Evolutionary conservation across 2,329 filamentous ascomycete species (phyloP), one percentile per base, ranked within the genome.

Genomic region (Sclerotinia spermophila): DNA sequence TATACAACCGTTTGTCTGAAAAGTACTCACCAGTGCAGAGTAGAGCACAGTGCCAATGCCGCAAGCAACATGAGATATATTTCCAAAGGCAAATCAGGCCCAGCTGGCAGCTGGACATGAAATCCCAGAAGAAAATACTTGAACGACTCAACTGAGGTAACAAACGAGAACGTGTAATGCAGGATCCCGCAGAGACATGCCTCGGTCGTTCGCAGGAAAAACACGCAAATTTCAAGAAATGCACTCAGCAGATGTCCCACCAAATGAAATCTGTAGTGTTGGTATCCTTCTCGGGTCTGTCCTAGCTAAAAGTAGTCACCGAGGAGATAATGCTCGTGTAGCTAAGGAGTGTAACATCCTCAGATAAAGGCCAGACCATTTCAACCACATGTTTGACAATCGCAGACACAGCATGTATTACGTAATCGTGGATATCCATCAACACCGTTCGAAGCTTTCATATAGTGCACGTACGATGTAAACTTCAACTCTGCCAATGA

Each of bases 221-320:
- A 55, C 62, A 66, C 55, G 62, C 62, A 66, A 66, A 66, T 40
- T 66, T 66, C 62, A 66, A 40, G 35, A 33, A 53, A 66, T 11
- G 10, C 11, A 64, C 30, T 45, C 44, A 64, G 30, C 30, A 64
- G 61, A 38, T 51, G 13, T 64, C 21, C 61, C 44, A 27, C 13
- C 7, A 64, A 51, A 19, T n/a, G 33, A 24, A 64, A 15, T 44
- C 5, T 51, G 61, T 17, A 60, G 17, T 51, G 61, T 51, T 51
- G 24, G 61, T 64, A 38, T 64, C 61, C 44, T 64, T 38, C 44
- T 38, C 24, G 61, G 30, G 30, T 3, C 38, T 64, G 5, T 38
- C 5, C 30, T 48, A 27, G 44, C 61, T 35, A 15, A 48, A 48
- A 45, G 45, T 27, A 19, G 61, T 64, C 61, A 64, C 44, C 21